Percentiles rank a stretch among this genome's conserved stretches.
Evolutionary conservation across 495 filamentous ascomycete species (phyloP).

Genomic region (Penicillium malachiteum): DNA sequence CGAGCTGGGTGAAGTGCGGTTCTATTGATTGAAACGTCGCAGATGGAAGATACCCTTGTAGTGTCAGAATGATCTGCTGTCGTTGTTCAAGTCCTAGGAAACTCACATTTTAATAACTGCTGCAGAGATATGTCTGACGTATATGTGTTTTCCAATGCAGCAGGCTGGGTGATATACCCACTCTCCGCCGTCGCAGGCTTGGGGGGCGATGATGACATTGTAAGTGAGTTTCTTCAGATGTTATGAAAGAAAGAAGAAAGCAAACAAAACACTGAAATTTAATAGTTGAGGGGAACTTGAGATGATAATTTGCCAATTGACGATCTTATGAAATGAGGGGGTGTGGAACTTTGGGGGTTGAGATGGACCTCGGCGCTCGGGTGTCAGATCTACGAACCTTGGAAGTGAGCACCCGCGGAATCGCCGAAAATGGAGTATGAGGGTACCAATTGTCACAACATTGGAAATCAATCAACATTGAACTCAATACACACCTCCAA

Average conservation of each 20-base stretch:
- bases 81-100: neutral
- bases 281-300: no score
- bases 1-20: conserved; percentile 26
- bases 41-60: conserved; percentile 32
- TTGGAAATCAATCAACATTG: no score
- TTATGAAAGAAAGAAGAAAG: no score
- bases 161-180: conserved; percentile 33
- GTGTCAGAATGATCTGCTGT: neutral
- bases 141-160: conserved; percentile 31
- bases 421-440: neutral
- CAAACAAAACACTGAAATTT: no score
- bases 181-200: conserved; percentile 33
- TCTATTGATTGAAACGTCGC: conserved; percentile 17
- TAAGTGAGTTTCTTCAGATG: neutral
- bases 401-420: neutral
- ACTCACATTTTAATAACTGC: conserved; percentile 27
- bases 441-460: no score
- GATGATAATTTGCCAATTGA: neutral
- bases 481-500: no score
- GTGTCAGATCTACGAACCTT: neutral
- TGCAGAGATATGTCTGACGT: conserved; percentile 32
- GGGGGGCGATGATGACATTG: conserved; percentile 45
- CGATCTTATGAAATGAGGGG: neutral
- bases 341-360: neutral
- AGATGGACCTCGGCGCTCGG: conserved; percentile 22